These are phyloP conservation scores for Meredithiella fracta DNA, from an alignment of 2,329 filamentous ascomycete species.

Conservation along the genomic window DNA sequence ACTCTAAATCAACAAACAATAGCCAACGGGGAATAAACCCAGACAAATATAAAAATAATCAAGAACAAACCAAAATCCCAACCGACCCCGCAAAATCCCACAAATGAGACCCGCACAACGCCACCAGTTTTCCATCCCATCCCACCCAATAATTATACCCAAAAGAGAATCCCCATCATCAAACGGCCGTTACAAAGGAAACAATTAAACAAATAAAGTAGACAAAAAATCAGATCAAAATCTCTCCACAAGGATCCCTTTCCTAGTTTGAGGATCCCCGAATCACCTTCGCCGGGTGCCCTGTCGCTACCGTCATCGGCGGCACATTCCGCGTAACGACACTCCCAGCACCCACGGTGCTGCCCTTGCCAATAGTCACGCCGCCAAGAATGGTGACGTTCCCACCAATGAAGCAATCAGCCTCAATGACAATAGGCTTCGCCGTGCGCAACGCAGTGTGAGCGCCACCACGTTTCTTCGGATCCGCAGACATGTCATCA, in stretches of 20 bases:
- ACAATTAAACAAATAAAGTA: not conserved
- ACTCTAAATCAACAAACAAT: no score
- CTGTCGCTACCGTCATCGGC: slow-evolving; percentile 50
- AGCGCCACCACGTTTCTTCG: slow-evolving; percentile 55
- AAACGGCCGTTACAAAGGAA: slow-evolving; percentile 5
- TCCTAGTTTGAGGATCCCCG: slow-evolving; percentile 20
- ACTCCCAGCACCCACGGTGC: slow-evolving; percentile 65
- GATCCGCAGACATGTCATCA: slow-evolving; percentile 54
- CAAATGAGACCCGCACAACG: no score
- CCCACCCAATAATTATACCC: not conserved
- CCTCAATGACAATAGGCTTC: slow-evolving; percentile 58
- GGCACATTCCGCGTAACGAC: slow-evolving; percentile 69
- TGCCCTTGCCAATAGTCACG: slow-evolving; percentile 62
- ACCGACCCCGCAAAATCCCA: no score
- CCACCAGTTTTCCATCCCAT: no score
- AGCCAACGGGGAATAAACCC: no score
- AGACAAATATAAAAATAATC: no score
- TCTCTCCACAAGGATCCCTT: not conserved
- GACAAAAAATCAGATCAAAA: not conserved
- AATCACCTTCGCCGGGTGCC: slow-evolving; percentile 48
- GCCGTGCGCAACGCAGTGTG: slow-evolving; percentile 51
- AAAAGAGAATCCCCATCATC: not conserved
- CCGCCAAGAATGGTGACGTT: slow-evolving; percentile 64
- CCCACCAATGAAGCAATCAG: slow-evolving; percentile 71
- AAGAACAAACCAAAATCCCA: no score